Base-by-base conservation (phyloP, 192 early-diverging fungal genomes). In the Podila minutissima region DNA sequence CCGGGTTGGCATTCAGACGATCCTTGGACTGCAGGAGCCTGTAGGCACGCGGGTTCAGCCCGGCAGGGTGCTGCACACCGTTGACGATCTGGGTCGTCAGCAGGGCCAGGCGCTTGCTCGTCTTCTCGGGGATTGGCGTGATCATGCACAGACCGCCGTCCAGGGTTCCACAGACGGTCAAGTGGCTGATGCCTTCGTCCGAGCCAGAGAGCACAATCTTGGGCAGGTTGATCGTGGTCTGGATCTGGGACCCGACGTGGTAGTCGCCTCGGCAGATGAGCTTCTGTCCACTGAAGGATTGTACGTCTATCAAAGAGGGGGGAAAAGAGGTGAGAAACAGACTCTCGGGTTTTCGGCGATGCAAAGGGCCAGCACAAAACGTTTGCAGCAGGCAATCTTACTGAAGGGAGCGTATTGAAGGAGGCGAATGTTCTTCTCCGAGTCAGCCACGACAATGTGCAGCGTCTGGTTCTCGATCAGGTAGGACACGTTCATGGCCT, bases 41-140 rank as follows among this genome's bases (percentile, higher is more conserved):
- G 74, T 88, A 98, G 24, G 94, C 96, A 48, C 97, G 86, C 10
- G 98, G 97, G 69, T 99, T 98, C 63, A 99, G 79, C 5, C 96
- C 97, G 19, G 95, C 96, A 32, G 89, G 74, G 60, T 96, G 96
- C 72, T 92, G 92, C 6, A 96, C 59, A 49, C 90, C 89, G 55
- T 92, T 94, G 4, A 96, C 93, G 82, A 99, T 86, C 37, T 94
- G 92, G n/a, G 92, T 86, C 69, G 94, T 94, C 20, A 99, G 81
- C 2, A 92, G 89, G 38, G 92, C 91, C 31, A 98, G 77, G 24
- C 98, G 91, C 84, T 97, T 98, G 82, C 94, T 99, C 29, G 93
- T 89, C 79, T 94, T 97, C 79, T 99, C 98, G 0, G 95, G 88
- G 28, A 98, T 88, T 20, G 97, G 95, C 0, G 91, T 86, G 29